Percentiles rank a stretch among this genome's conserved stretches.
Conservation (phyloP, 768 basidiomycete genomes). For the Phylloporus sp. region DNA sequence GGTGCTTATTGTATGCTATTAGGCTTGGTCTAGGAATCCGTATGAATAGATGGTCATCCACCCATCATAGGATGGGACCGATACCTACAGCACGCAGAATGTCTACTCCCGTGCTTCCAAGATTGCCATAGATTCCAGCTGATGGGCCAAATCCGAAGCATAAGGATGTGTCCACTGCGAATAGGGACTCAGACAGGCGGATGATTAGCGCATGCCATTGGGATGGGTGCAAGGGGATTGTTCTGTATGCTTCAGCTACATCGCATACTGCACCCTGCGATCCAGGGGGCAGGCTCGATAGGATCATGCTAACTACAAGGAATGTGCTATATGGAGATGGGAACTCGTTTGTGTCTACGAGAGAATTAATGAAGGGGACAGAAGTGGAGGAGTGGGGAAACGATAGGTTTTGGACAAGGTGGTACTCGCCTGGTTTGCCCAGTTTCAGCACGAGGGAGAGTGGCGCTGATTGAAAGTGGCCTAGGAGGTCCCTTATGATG, state of each 20-base stretch:
- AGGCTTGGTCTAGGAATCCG: too few relatives aligned
- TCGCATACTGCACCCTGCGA: background rate
- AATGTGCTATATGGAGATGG: background rate
- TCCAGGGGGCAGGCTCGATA: background rate
- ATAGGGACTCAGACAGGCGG: background rate
- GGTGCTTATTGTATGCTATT: too few relatives aligned
- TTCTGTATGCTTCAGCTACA: background rate
- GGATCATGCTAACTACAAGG: background rate
- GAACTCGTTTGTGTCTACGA: background rate
- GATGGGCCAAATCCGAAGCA: background rate
- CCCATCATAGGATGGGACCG: background rate
- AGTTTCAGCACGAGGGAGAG: background rate
- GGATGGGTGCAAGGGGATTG: background rate
- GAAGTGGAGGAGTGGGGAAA: background rate
- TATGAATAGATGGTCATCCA: constrained; percentile 8
- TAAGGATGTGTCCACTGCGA: background rate
- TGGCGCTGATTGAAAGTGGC: too few relatives aligned
- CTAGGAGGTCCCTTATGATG: too few relatives aligned
- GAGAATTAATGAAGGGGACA: background rate
- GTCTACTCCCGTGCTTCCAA: constrained; percentile 1
- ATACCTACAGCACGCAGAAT: background rate
- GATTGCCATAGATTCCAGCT: background rate
- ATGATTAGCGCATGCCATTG: background rate
- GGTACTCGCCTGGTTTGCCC: background rate
- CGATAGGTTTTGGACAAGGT: background rate